phyloP scores from a whole-genome alignment of 441 rosid genomes.

The Manihot esculenta region DNA sequence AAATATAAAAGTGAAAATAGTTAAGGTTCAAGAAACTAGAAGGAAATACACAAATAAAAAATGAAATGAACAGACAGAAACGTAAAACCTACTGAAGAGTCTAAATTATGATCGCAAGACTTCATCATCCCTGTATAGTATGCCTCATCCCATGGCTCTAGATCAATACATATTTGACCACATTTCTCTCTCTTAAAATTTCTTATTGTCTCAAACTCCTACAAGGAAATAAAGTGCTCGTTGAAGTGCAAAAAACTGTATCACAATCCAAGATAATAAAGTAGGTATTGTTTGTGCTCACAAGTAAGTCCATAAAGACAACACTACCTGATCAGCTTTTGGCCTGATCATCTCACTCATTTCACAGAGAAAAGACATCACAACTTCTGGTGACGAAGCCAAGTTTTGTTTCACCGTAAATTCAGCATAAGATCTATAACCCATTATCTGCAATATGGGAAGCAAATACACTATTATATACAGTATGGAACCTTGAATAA shows the following conservation, averaged over 20 bases:
- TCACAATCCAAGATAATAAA: conserved; percentile 16
- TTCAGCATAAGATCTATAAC: conserved; percentile 73
- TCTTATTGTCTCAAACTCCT: conserved; percentile 73
- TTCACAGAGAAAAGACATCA: conserved; percentile 74
- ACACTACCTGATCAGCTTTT: conserved; percentile 77
- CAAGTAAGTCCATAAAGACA: conserved; percentile 11
- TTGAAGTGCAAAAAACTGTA: conserved; percentile 14
- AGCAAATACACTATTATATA: conserved; percentile 1
- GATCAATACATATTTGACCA: conserved; percentile 49
- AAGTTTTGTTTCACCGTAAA: conserved; percentile 68
- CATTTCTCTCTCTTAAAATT: conserved; percentile 63
- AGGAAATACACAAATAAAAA: not conserved
- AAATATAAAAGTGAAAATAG: conserved; percentile 1
- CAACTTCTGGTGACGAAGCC: conserved; percentile 87
- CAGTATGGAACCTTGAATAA: not conserved
- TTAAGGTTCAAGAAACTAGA: conserved; percentile 1
- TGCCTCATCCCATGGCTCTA: conserved; percentile 97
- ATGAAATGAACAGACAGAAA: conserved; percentile 15
- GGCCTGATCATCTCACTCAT: conserved; percentile 73
- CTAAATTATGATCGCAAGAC: conserved; percentile 64
- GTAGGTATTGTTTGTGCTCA: conserved; percentile 1
- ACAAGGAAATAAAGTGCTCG: conserved; percentile 23
- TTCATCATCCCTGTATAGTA: conserved; percentile 83
- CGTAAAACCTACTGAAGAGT: conserved; percentile 61
- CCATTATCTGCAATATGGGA: conserved; percentile 59